These are phyloP conservation scores for Hapsidospora chrysogenum DNA, from an alignment of 495 filamentous ascomycete species.

Conservation along the genomic window DNA sequence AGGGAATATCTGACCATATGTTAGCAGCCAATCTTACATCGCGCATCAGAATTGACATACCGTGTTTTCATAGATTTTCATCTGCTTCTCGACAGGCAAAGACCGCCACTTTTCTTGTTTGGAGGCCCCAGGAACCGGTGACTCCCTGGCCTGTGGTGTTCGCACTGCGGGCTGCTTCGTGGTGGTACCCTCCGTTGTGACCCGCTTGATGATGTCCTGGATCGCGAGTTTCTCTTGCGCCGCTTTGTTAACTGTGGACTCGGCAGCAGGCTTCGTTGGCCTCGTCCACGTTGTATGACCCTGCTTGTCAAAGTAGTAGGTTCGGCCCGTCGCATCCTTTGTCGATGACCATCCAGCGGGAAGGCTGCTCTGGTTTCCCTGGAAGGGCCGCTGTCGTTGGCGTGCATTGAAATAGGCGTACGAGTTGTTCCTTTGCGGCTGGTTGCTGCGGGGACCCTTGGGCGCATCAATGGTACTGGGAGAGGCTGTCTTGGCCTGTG, in stretches of 20 bases:
- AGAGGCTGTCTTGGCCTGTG: conserved; percentile 7
- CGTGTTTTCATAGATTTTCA: conserved; percentile 84
- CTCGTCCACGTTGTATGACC: conserved; percentile 66
- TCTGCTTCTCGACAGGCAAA: conserved; percentile 67
- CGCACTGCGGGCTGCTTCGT: conserved; percentile 30
- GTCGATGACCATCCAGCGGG: conserved; percentile 71
- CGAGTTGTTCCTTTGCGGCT: conserved; percentile 42
- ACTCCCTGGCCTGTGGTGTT: conserved; percentile 47
- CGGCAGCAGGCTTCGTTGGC: conserved; percentile 47
- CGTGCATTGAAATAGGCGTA: conserved; percentile 29
- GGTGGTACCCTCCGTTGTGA: conserved; percentile 42
- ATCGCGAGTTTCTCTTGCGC: conserved; percentile 35
- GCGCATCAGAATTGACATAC: conserved; percentile 27
- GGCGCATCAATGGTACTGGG: conserved; percentile 27
- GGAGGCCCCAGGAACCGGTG: conserved; percentile 40
- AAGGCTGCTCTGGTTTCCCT: conserved; percentile 15
- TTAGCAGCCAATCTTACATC: conserved; percentile 7
- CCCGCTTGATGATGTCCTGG: conserved; percentile 73
- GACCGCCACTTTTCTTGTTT: conserved; percentile 73
- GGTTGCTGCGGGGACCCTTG: conserved; percentile 48
- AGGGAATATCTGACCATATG: conserved; percentile 46
- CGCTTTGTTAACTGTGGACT: conserved; percentile 27
- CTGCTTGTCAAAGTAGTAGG: conserved; percentile 65
- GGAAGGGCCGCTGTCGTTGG: background rate
- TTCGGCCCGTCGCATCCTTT: conserved; percentile 43